Base-by-base conservation (phyloP, 306 rosid species). In the Pyrus pyrifolia region DNA sequence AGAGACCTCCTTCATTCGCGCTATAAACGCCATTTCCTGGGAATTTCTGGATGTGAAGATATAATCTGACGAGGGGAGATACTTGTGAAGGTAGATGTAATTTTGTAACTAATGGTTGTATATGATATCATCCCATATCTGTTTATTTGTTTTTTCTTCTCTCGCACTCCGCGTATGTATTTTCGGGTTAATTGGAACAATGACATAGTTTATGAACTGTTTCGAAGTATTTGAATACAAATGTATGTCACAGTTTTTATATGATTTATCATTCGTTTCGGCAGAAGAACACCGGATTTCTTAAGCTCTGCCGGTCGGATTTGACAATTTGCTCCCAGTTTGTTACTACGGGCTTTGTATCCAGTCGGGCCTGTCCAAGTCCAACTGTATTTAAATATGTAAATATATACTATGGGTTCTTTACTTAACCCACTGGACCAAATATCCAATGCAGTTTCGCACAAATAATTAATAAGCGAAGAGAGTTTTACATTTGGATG, bases 61-160 rank as follows among this genome's bases (percentile, higher is more conserved):
- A 11, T 86, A 84, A 81, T 71, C 77, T 74, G 46, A 25, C 30
- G 67, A 75, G 57, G 61, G 76, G 76, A 79, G 45, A 75, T 77
- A 72, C 83, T 74, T 64, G 74, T 53, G 87, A 82, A 65, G 80
- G 73, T 10, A 61, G 53, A 67, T 84, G 78, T 79, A 71, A 76
- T 86, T 91, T 84, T 86, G 96, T 90, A 86, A 80, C 90, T 80
- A 88, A 81, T 82, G 90, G 81, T 86, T 93, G 97, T 93, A 93
- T 84, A 93, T 88, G 87, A 86, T 93, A 87, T 84, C 62, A 9
- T 22, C 27, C 86, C 87, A 70, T 80, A 86, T 82, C 85, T 74
- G 86, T 79, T 67, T 55, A 77, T 80, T 79, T 86, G 83, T 78
- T 81, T 79, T 82, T n/a, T 70, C 77, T 80, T 68, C 70, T 25